Base-by-base conservation (phyloP, 805 yeast genomes). In the Wickerhamiella qilinensis region DNA sequence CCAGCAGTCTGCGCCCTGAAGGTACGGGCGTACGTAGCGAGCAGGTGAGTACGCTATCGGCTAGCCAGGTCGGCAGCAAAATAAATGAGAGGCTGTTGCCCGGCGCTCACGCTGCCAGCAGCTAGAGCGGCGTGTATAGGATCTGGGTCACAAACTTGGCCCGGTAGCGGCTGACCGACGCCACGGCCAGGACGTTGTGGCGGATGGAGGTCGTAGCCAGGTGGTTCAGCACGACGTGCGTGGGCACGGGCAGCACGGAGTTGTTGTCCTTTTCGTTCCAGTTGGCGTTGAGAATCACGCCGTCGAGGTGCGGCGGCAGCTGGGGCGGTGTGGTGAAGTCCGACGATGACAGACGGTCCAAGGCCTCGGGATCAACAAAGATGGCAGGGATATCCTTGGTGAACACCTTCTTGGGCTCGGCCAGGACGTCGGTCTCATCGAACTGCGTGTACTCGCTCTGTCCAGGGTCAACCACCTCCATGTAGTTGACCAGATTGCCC, bases 131-230 rank as follows among this genome's bases (percentile, higher is more conserved):
- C 19, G 94, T 93, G 58, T 85, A 86, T 43, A 86, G 65, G 24
- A 86, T 81, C 59, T 86, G 96, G 1, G 96, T 86, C 18, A 78
- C 91, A 56, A 85, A 86, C 60, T 86, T 86, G 43, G 86, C 69
- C 79, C 84, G 77, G 62, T 86, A 86, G 54, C 96, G 68, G 27
- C 83, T 86, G 17, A 86, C 83, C 30, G 85, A 75, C 2, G 95
- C 95, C 35, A 86, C 96, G 6, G 96, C 93, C 41, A 86, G 65
- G 0, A 94, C 88, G 56, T 84, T 85, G 54, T 86, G 94, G 54
- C 86, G 84, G 51, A 86, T 86, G 46, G 91, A 77, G 9, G 95
- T 84, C 6, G 96, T 86, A n/a, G 95, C 94, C 58, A 86, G 64
- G 58, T 86, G 97, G 55, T 86, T 86, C 50, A 86, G 64, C 19